Evolutionary conservation across 1,284 basidiomycete genomes (phyloP), one percentile per base, ranked within the genome.

Genomic region (Irpex sp.): DNA sequence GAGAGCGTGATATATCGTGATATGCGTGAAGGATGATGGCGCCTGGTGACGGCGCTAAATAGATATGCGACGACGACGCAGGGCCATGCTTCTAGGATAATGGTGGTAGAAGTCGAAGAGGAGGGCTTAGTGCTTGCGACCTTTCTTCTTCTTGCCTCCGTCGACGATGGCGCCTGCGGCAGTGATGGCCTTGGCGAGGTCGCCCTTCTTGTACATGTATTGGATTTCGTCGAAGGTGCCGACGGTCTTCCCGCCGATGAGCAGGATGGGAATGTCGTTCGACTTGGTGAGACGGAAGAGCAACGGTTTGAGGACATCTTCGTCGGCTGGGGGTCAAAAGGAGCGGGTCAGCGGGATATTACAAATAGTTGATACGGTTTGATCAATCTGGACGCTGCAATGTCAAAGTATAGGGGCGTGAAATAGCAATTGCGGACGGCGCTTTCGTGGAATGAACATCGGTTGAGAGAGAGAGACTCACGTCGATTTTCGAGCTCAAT

Each of bases 401-500:
- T 26, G 21, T 26, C 21, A 26, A 26, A 26, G 21, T 1, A 26
- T 26, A 26, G 21, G 21, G 21, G 21, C 21, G 21, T 26, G 21
- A 26, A 26, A 26, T 26, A 26, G 21, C 21, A 26, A 26, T 26
- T 26, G 21, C 21, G 21, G 21, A 26, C 21, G 21, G 21, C 3
- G 21, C 8, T 13, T 19, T 35, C 8, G 26, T 8, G 50, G 33
- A 46, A 7, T 53, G 43, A 31, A 5, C 1, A 26, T 26, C 21
- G 21, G 21, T 26, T 26, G 21, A 26, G 21, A 26, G 21, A 26
- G 21, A 26, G 1, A 26, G 21, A 73, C 86, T 70, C 59, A 89
- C 85, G 64, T 76, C 89, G 72, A 73, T 86, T 77, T 73, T 94
- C 92, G 36, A 93, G 82, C 59, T 94, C 90, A 63, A 95, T 82